Evolutionary conservation across 805 yeast species (phyloP), one percentile per base, ranked within the genome.

Genomic region (Cephaloascus albidus): DNA sequence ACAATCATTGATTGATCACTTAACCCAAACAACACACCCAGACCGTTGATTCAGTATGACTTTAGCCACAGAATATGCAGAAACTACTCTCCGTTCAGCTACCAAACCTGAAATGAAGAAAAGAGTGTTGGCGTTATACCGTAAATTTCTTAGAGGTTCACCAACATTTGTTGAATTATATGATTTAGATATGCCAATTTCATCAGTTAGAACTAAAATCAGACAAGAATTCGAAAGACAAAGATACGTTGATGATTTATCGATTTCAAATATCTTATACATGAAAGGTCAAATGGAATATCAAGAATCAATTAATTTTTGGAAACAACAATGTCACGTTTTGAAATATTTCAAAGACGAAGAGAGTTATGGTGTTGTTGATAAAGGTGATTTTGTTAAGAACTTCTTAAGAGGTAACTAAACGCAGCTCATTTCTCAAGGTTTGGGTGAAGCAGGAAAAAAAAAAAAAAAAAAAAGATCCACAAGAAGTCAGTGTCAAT

Each of bases 141-240:
- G 95, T 47, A 73, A 76, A 56, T 86, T 72, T 55, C 72, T 74
- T 53, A 76, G 80, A 67, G 74, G 72, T 67, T 74, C 74, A 43
- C 79, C 70, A 41, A 72, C 69, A 37, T 63, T 76, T 52, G 73
- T 76, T 48, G 78, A 81, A 62, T 63, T 77, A 49, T 81, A 82
- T 56, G 85, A 79, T 57, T 64, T 81, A 58, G 85, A 82, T 58
- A 73, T 82, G 68, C 90, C 95, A 26, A 77, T 82, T 10, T 78
- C 90, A 32, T 72, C 76, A 44, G 80, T 85, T 42, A 79, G 86
- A 60, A 84, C 95, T 41, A 84, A 82, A 63, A 73, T 86, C 48
- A 78, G 95, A 72, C 93, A 85, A 61, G 93, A 86, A 61, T 86
- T 86, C 50, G 95, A 86, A 62, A 80, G 94, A 65, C 73, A 85